Conservation (phyloP, 2,329 filamentous ascomycete genomes). For the Dactylellina haptotyla region DNA sequence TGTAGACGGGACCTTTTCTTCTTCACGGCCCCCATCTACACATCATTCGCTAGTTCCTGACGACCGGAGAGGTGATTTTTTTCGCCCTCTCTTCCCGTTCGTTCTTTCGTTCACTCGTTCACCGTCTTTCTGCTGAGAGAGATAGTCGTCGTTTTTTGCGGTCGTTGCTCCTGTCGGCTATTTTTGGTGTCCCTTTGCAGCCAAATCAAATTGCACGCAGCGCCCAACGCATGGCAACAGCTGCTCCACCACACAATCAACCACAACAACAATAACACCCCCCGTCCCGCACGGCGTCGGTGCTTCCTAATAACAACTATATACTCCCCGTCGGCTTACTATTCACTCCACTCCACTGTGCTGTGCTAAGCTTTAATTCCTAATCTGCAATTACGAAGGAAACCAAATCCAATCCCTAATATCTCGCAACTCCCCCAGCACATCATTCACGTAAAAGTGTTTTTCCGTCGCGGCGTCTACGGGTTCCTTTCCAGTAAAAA, state of each 20-base stretch:
- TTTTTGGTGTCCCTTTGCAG: conserved; percentile 25
- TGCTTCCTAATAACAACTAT: background rate
- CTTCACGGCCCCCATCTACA: conserved; percentile 53
- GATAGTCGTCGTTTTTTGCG: too few species aligned
- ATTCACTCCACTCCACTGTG: too few species aligned
- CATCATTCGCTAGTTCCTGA: conserved; percentile 52
- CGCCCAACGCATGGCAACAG: conserved; percentile 50
- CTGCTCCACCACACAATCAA: background rate
- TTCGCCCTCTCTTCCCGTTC: background rate
- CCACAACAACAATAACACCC: conserved; percentile 2
- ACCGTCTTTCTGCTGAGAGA: conserved; percentile 1
- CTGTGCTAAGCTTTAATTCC: background rate
- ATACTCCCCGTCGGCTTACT: too few species aligned
- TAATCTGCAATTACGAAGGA: conserved; percentile 3
- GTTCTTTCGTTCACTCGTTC: background rate
- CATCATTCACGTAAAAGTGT: too few species aligned
- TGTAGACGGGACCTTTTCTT: conserved; percentile 22
- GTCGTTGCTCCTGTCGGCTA: conserved; percentile 36
- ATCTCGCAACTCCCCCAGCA: too few species aligned
- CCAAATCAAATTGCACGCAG: conserved; percentile 25
- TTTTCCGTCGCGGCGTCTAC: conserved; percentile 11
- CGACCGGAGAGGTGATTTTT: conserved; percentile 12
- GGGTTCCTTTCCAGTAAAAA: conserved; percentile 1
- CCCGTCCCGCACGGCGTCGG: background rate
- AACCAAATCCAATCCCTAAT: background rate